These are phyloP conservation scores for Plasmopara viticola DNA, from an alignment of 352 stramenopile species.

Conservation along the genomic window DNA sequence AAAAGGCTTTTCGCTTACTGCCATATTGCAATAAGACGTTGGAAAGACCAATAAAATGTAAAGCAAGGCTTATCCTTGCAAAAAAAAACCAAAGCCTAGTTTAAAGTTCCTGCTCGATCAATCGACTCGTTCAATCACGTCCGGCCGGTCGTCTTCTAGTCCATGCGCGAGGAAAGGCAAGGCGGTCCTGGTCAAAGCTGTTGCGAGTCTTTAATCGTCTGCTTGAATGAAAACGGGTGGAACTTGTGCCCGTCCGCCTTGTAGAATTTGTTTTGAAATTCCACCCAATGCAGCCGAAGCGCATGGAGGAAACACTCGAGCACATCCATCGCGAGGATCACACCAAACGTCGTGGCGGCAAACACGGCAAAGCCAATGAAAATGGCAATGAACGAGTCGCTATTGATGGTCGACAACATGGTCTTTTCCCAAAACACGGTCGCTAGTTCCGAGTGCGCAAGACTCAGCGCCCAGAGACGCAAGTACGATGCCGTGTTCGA, in stretches of 20 bases:
- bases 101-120: no score
- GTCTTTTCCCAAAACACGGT: conserved; percentile 98
- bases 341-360: conserved; percentile 93
- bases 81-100: no score
- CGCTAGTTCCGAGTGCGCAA: conserved; percentile 94
- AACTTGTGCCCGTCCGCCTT: conserved; percentile 97
- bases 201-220: conserved; percentile 69
- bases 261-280: conserved; percentile 99
- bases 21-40: no score
- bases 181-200: conserved; percentile 31
- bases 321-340: conserved; percentile 99
- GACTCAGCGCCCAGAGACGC: conserved; percentile 97
- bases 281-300: conserved; percentile 98
- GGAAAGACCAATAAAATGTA: no score
- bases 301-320: conserved; percentile 99
- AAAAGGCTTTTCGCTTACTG: conserved; percentile 2
- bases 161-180: no score
- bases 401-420: conserved; percentile 97
- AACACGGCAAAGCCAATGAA: conserved; percentile 93
- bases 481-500: conserved; percentile 99
- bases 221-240: conserved; percentile 92
- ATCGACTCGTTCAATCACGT: no score
- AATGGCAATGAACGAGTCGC: conserved; percentile 93
- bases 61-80: no score
- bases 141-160: no score